These are phyloP conservation scores for Sporothrix humicola DNA, from an alignment of 2,329 filamentous ascomycete genomes.

Conservation along the genomic window DNA sequence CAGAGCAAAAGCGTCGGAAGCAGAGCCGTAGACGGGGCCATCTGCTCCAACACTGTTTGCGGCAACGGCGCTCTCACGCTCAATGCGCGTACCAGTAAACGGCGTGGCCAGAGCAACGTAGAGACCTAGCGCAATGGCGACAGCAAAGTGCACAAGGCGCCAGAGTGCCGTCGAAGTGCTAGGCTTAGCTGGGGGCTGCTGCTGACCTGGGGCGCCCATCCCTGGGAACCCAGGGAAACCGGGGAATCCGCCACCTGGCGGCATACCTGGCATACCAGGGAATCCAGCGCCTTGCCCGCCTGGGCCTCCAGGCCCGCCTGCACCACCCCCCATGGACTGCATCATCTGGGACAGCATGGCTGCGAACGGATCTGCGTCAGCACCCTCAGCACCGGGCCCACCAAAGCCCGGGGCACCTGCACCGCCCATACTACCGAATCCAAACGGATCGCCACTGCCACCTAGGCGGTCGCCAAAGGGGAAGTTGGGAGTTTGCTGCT, in stretches of 20 bases:
- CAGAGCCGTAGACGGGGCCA: slow-evolving; percentile 10
- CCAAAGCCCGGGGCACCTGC: slow-evolving; percentile 38
- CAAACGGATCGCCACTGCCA: slow-evolving; percentile 31
- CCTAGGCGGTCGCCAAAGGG: slow-evolving; percentile 18
- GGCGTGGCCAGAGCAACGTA: slow-evolving; percentile 72
- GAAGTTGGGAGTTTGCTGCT: slow-evolving; percentile 33
- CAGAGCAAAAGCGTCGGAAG: slow-evolving; percentile 33
- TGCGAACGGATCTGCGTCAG: slow-evolving; percentile 69
- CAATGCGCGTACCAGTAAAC: slow-evolving; percentile 69
- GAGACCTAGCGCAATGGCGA: slow-evolving; percentile 71
- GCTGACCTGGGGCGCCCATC: slow-evolving; percentile 38
- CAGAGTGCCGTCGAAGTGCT: slow-evolving; percentile 59
- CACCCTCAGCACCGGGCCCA: slow-evolving; percentile 39
- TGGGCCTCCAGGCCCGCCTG: slow-evolving; percentile 40
- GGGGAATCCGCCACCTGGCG: slow-evolving; percentile 34
- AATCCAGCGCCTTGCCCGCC: slow-evolving; percentile 38
- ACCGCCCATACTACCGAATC: slow-evolving; percentile 34
- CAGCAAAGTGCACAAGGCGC: slow-evolving; percentile 74
- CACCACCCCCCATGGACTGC: slow-evolving; percentile 53
- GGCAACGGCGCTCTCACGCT: slow-evolving; percentile 56
- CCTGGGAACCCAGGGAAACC: slow-evolving; percentile 38
- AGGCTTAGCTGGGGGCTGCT: slow-evolving; percentile 45
- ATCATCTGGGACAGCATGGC: slow-evolving; percentile 79
- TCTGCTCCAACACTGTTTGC: slow-evolving; percentile 42
- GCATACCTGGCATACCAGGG: slow-evolving; percentile 51